These are phyloP conservation scores for Teunomyces tritomae DNA, from an alignment of 805 yeast genomes.

Conservation along the genomic window DNA sequence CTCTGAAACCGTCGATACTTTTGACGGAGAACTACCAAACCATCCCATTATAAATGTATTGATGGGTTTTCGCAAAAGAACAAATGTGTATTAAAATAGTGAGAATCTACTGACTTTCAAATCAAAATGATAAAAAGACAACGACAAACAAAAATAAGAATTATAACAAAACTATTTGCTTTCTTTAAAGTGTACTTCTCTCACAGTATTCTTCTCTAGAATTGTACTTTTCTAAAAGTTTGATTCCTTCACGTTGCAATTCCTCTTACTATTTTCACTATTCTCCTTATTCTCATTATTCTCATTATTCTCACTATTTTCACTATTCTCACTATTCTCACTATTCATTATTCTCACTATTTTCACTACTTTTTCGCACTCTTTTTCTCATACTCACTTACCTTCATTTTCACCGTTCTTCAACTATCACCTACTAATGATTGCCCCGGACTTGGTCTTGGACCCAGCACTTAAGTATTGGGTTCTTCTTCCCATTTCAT, in stretches of 20 bases:
- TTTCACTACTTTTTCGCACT: not conserved
- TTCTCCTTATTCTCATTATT: not conserved
- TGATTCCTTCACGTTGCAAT: not conserved
- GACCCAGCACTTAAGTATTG: constrained; percentile 84
- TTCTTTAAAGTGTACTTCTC: no score
- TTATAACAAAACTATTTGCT: no score
- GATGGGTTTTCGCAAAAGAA: no score
- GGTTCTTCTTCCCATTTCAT: constrained; percentile 87
- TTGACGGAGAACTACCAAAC: constrained; percentile 38
- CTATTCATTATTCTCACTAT: not conserved
- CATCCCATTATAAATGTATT: constrained; percentile 33
- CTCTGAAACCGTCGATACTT: constrained; percentile 35
- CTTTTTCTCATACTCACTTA: not conserved
- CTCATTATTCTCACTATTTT: not conserved
- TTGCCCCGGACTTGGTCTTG: constrained; percentile 39
- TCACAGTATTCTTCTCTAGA: no score
- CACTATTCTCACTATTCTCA: not conserved
- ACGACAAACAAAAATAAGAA: no score
- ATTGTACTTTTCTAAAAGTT: not conserved
- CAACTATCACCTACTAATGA: not conserved
- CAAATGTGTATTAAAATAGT: not conserved
- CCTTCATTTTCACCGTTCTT: no score
- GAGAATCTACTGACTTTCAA: no score
- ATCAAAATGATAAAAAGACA: not conserved
- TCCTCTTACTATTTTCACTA: not conserved